Evolutionary conservation across 768 basidiomycete genomes (phyloP).

Genomic region (Agrocybe pediades): DNA sequence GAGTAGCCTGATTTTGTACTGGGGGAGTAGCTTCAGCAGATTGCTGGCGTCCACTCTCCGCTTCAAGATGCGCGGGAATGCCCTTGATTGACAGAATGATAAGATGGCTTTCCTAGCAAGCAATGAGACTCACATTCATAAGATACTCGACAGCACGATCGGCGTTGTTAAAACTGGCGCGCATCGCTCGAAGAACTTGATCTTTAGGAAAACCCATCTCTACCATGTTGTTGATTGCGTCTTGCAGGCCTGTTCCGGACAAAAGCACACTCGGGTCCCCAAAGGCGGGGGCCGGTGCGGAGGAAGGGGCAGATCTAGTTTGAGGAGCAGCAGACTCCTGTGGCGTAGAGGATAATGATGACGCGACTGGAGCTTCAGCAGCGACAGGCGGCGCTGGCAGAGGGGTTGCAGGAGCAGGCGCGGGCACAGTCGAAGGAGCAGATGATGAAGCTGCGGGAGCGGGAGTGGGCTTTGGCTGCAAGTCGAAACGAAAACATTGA

Average conservation of each 20-base stretch:
- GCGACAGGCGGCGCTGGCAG: slow-evolving; percentile 19
- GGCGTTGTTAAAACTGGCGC: slow-evolving; percentile 96
- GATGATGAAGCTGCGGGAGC: slow-evolving; percentile 27
- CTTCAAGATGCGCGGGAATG: slow-evolving; percentile 71
- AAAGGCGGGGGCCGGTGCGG: slow-evolving; percentile 38
- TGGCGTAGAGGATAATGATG: slow-evolving; percentile 31
- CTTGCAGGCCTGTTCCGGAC: slow-evolving; percentile 73
- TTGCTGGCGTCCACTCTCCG: slow-evolving; percentile 39
- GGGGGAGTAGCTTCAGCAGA: slow-evolving; percentile 40
- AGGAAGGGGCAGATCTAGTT: slow-evolving; percentile 23
- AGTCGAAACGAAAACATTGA: not conserved
- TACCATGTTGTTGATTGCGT: slow-evolving; percentile 78
- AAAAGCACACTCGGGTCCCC: slow-evolving; percentile 65
- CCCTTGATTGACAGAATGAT: slow-evolving; percentile 56
- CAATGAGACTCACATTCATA: slow-evolving; percentile 65
- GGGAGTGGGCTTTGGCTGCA: slow-evolving; percentile 59
- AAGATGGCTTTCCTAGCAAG: not conserved
- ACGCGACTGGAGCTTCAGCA: slow-evolving; percentile 24
- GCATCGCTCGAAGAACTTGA: slow-evolving; percentile 79
- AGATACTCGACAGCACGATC: slow-evolving; percentile 98
- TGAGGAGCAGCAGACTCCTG: slow-evolving; percentile 28
- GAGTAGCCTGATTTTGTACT: slow-evolving; percentile 35
- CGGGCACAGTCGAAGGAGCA: slow-evolving; percentile 24
- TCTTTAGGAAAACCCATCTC: slow-evolving; percentile 95
- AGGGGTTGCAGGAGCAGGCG: not conserved